These are phyloP conservation scores for Candida stauntonica DNA, from an alignment of 805 yeast species.

Conservation along the genomic window DNA sequence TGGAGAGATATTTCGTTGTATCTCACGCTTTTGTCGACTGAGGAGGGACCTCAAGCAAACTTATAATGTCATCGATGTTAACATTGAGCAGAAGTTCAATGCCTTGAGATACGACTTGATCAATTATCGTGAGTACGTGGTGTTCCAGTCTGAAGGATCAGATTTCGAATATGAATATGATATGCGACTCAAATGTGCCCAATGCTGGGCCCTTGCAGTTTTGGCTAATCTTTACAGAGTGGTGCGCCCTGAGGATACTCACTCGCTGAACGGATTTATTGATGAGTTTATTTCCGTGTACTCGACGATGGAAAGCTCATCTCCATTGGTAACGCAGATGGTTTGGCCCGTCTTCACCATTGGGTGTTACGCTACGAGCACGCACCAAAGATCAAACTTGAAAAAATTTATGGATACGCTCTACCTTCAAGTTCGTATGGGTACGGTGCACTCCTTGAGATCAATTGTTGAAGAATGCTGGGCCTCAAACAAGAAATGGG, in stretches of 20 bases:
- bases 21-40: constrained; percentile 41
- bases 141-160: constrained; percentile 17
- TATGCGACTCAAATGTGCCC: constrained; percentile 46
- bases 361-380: constrained; percentile 39
- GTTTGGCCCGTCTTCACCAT: constrained; percentile 57
- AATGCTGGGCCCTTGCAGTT: constrained; percentile 48
- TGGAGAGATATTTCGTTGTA: constrained; percentile 47
- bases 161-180: constrained; percentile 36
- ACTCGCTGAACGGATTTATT: constrained; percentile 30
- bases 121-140: constrained; percentile 45
- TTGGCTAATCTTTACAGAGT: constrained; percentile 31
- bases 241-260: constrained; percentile 29
- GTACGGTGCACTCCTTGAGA: constrained; percentile 42
- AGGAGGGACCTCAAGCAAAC: constrained; percentile 26
- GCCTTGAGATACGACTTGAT: constrained; percentile 34
- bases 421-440: constrained; percentile 49
- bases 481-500: constrained; percentile 39
- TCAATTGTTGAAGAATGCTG: constrained; percentile 42
- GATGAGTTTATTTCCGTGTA: constrained; percentile 47
- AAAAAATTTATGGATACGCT: constrained; percentile 36
- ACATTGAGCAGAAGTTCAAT: constrained; percentile 26
- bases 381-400: constrained; percentile 30
- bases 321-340: constrained; percentile 55
- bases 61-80: constrained; percentile 11
- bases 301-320: constrained; percentile 38